Conservation (phyloP, 306 rosid species). For the Cucurbita argyrosperma region DNA sequence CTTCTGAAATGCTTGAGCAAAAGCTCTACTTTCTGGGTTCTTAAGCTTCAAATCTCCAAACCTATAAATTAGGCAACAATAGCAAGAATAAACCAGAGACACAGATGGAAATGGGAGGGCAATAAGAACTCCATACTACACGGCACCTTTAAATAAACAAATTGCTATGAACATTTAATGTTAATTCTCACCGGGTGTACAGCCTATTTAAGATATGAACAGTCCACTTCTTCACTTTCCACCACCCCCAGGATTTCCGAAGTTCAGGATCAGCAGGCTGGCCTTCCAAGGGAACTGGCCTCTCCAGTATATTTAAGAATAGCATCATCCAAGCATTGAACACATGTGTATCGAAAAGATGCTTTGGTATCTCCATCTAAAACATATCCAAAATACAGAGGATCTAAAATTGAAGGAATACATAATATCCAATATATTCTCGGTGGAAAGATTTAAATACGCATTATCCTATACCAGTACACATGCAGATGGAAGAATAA, state of each 20-base stretch:
- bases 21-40: slow-evolving; percentile 80
- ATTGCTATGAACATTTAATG: background rate
- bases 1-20: slow-evolving; percentile 94
- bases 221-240: slow-evolving; percentile 99
- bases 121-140: background rate
- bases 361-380: slow-evolving; percentile 96
- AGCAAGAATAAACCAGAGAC: background rate
- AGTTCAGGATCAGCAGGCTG: slow-evolving; percentile 76
- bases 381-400: slow-evolving; percentile 9
- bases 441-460: background rate
- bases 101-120: background rate
- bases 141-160: background rate
- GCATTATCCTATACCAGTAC: background rate
- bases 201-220: slow-evolving; percentile 85
- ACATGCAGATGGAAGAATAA: background rate
- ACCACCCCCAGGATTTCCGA: slow-evolving; percentile 96
- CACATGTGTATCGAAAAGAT: slow-evolving; percentile 58
- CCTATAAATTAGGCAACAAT: slow-evolving; percentile 18
- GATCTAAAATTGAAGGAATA: background rate
- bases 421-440: background rate
- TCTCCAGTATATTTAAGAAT: slow-evolving; percentile 70
- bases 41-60: slow-evolving; percentile 94
- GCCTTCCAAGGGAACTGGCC: slow-evolving; percentile 88
- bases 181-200: slow-evolving; percentile 56
- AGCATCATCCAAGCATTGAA: slow-evolving; percentile 95